A percentile compares a stretch with the other conserved stretches of the same genome.
Conservation (phyloP, 2,329 filamentous ascomycete genomes). For the Trichoderma atrobrunneum region DNA sequence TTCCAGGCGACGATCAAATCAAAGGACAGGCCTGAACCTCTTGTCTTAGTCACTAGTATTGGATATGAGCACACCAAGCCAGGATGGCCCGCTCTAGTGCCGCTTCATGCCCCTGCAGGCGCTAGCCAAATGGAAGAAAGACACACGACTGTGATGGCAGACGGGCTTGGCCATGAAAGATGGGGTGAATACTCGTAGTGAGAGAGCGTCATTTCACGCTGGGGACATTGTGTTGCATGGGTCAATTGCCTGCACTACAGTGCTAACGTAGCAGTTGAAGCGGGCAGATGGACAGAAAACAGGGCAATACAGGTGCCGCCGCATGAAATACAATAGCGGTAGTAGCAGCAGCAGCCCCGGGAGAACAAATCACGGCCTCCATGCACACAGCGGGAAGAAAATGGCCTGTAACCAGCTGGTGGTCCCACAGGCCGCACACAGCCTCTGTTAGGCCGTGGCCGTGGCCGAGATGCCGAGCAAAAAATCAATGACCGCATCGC, state of each 20-base stretch:
- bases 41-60: slow-evolving; percentile 14
- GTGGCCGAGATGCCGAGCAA: slow-evolving; percentile 7
- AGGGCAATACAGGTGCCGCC: background rate
- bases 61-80: background rate
- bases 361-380: background rate
- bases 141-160: background rate
- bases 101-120: slow-evolving; percentile 13
- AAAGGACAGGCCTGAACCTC: background rate
- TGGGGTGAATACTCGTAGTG: background rate
- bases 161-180: background rate
- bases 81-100: slow-evolving; percentile 10
- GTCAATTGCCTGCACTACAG: background rate
- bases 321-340: background rate
- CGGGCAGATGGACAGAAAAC: background rate
- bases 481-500: slow-evolving; percentile 15
- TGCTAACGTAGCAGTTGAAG: background rate
- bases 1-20: slow-evolving; percentile 13
- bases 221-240: background rate
- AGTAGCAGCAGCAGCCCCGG: background rate
- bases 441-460: slow-evolving; percentile 4
- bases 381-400: background rate
- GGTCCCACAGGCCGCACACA: slow-evolving; percentile 12
- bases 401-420: background rate
- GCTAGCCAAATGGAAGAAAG: slow-evolving; percentile 1
- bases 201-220: background rate